A percentile compares a stretch with the other conserved stretches of the same genome.
phyloP scores from a whole-genome alignment of 2,329 filamentous ascomycete species.

The Pestalotiopsis sp. region DNA sequence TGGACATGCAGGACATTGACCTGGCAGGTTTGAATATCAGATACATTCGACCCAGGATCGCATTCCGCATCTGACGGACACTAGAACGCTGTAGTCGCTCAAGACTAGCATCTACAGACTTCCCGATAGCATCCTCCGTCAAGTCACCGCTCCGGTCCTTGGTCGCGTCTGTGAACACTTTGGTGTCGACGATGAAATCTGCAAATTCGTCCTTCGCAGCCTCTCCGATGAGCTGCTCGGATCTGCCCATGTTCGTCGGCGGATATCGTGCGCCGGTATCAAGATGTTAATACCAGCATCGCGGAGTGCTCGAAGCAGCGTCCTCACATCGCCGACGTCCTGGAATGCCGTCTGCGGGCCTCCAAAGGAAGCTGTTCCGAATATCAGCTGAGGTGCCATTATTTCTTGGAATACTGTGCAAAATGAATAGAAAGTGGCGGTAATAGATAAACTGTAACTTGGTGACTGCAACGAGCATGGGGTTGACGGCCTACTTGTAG shows the following conservation, averaged over 20 bases:
- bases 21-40: not conserved
- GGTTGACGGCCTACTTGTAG: too few relatives aligned
- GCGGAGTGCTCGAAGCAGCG: not conserved
- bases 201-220: not conserved
- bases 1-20: not conserved
- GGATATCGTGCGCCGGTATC: not conserved
- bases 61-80: not conserved
- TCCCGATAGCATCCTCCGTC: not conserved
- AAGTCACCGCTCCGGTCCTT: not conserved
- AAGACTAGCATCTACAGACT: not conserved
- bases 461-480: not conserved
- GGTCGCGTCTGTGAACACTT: not conserved
- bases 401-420: not conserved
- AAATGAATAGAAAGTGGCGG: not conserved
- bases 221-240: not conserved
- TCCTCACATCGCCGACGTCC: not conserved
- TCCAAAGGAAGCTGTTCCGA: not conserved
- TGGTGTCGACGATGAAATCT: not conserved
- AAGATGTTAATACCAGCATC: not conserved
- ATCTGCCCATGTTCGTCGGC: not conserved
- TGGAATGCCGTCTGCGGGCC: not conserved
- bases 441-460: not conserved
- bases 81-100: not conserved
- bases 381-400: not conserved
- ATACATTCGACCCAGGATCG: not conserved